phyloP scores from a whole-genome alignment of 495 filamentous ascomycete species.

The Tuber calosporum region DNA sequence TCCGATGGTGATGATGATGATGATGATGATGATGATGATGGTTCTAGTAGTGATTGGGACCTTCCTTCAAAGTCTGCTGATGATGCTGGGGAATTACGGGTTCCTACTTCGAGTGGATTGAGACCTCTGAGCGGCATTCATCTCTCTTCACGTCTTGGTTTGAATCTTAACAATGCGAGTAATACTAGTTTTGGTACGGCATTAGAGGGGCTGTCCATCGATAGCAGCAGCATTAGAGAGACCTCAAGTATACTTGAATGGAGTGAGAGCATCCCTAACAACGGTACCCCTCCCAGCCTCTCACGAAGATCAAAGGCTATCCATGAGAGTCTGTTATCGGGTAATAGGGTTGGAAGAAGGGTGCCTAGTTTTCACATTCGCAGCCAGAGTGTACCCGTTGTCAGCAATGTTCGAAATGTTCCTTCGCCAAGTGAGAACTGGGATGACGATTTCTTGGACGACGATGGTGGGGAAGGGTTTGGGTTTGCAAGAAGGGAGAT shows the following conservation, averaged over 20 bases:
- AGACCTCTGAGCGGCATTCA: conserved; percentile 34
- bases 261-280: conserved; percentile 44
- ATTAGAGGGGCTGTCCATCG: conserved; percentile 33
- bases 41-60: conserved; percentile 50
- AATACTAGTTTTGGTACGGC: conserved; percentile 40
- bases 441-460: conserved; percentile 66
- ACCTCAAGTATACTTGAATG: conserved; percentile 40
- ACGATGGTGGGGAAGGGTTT: conserved; percentile 43
- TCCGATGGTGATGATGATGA: conserved; percentile 58
- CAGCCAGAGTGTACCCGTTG: conserved; percentile 89
- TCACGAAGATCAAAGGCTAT: conserved; percentile 69
- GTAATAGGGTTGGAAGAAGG: conserved; percentile 56
- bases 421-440: conserved; percentile 62
- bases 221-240: conserved; percentile 33
- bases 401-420: conserved; percentile 45
- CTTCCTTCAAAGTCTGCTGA: conserved; percentile 44
- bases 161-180: conserved; percentile 36
- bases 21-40: conserved; percentile 58
- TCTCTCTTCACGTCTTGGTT: conserved; percentile 31
- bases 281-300: conserved; percentile 16
- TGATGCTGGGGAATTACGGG: conserved; percentile 45
- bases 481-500: conserved; percentile 49
- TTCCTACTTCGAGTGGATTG: conserved; percentile 20
- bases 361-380: conserved; percentile 73
- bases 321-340: conserved; percentile 57